These are phyloP conservation scores for Stephanodiscus triporus DNA, from an alignment of 108 stramenopile species.

Conservation along the genomic window DNA sequence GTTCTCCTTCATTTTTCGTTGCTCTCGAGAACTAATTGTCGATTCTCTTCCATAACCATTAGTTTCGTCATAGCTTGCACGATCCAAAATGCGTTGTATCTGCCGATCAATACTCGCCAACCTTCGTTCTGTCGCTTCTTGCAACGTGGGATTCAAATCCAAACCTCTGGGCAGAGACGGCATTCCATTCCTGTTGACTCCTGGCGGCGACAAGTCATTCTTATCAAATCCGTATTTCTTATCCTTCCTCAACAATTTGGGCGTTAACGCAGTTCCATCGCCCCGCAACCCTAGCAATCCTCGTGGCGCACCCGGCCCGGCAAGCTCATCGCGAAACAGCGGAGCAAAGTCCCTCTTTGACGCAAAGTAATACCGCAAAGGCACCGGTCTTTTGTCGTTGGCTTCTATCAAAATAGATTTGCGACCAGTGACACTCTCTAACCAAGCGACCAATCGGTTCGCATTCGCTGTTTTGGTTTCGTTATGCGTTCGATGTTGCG, in stretches of 20 bases:
- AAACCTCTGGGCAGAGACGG: conserved; percentile 58
- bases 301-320: conserved; percentile 76
- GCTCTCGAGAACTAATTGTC: conserved; percentile 54
- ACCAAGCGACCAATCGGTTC: conserved; percentile 72
- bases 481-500: too few relatives aligned
- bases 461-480: conserved; percentile 55
- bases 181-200: conserved; percentile 35
- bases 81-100: conserved; percentile 56
- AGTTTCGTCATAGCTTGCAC: conserved; percentile 34
- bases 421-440: conserved; percentile 76
- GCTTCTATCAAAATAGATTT: conserved; percentile 80
- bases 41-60: conserved; percentile 43
- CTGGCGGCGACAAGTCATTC: conserved; percentile 1
- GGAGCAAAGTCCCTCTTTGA: conserved; percentile 74
- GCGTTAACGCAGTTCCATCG: conserved; percentile 52
- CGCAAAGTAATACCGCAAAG: conserved; percentile 87
- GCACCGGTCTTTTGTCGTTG: conserved; percentile 88
- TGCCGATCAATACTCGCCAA: conserved; percentile 61
- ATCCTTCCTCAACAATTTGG: conserved; percentile 34
- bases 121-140: conserved; percentile 50
- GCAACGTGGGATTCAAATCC: conserved; percentile 64
- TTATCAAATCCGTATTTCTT: conserved; percentile 21
- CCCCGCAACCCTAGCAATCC: conserved; percentile 78
- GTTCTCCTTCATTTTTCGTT: conserved; percentile 66
- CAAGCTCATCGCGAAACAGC: conserved; percentile 78